Evolutionary conservation across 2,329 filamentous ascomycete genomes (phyloP).

Genomic region (Periconia sp.): DNA sequence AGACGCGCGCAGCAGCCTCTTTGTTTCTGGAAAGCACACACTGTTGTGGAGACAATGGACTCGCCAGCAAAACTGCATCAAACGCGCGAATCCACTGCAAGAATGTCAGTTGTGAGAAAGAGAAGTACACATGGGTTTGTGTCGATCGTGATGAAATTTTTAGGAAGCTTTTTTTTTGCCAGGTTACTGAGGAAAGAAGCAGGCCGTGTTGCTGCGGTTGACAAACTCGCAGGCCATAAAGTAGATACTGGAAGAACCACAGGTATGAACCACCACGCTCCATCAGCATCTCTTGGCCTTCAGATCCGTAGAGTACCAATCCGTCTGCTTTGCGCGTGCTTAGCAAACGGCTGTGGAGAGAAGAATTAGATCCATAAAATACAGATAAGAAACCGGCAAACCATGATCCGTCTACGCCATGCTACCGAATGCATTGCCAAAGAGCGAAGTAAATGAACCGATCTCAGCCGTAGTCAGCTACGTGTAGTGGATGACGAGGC

Average conservation of each 20-base stretch:
- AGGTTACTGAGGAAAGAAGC: too few relatives aligned
- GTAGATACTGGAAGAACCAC: too few relatives aligned
- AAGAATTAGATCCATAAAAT: constrained; percentile 8
- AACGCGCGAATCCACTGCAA: too few relatives aligned
- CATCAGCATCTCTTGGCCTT: too few relatives aligned
- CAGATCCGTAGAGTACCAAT: background rate
- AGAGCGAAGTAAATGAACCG: constrained; percentile 5
- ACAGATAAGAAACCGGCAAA: constrained; percentile 15
- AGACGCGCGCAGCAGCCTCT: constrained; percentile 24
- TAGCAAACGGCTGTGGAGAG: background rate
- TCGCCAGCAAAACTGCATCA: constrained; percentile 10
- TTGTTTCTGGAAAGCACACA: constrained; percentile 18
- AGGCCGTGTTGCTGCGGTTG: too few relatives aligned
- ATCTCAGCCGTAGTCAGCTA: background rate
- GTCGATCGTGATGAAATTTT: too few relatives aligned
- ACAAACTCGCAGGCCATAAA: too few relatives aligned
- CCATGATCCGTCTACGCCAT: constrained; percentile 24
- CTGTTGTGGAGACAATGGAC: constrained; percentile 14
- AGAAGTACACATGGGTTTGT: too few relatives aligned
- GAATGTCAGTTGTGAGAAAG: too few relatives aligned
- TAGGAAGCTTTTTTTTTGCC: too few relatives aligned
- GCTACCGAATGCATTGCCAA: constrained; percentile 17
- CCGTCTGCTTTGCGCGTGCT: background rate
- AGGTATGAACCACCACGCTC: too few relatives aligned
- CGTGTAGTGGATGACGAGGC: constrained; percentile 1